Evolutionary conservation across 2,329 filamentous ascomycete species (phyloP), one percentile per base, ranked within the genome.

Genomic region (Xylaria sp.): DNA sequence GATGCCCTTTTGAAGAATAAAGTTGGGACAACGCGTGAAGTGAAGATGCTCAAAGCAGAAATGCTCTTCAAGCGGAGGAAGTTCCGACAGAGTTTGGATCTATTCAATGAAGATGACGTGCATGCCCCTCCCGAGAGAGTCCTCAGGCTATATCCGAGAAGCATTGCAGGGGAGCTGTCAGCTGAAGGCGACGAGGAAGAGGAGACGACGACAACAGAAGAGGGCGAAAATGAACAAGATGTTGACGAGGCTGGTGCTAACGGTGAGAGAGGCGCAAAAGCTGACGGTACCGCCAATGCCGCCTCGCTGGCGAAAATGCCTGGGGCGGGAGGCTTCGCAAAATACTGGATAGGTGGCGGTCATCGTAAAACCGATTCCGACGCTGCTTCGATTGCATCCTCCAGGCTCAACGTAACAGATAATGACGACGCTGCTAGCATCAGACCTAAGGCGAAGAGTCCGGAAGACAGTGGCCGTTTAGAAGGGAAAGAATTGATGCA

Each of bases 1-100:
- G 94, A 97, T 76, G 96, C 94, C 0, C 80, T 99, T 21, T 82
- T 99, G 21, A 86, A 87, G 49, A 87, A 96, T 76, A 99, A 99
- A 77, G 83, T 84, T 8, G 89, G 90, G 52, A 89, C 91, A 9
- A 83, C 97, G 63, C 87, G 94, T 28, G 90, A 96, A 70, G 89
- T 96, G 70, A 96, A 94, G 78, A 95, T 96, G 80, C 84, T 91
- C 69, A 99, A 99, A 75, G 95, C 94, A 0, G 92, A 96, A 74
- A 80, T 83, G 14, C 80, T 98, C 4, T 99, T 99, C 71, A 87
- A 88, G 61, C 83, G 91, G 69, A 90, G 89, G 70, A 96, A 91
- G 73, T 99, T 94, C 73, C 86, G 89, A 40, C 89, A 93, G 52
- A 90, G 94, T 1, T 85, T 99, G 79, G 94, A 98, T 69, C 79